phyloP scores from a whole-genome alignment of 2,329 filamentous ascomycete species.

The Pyricularia pennisetigena region DNA sequence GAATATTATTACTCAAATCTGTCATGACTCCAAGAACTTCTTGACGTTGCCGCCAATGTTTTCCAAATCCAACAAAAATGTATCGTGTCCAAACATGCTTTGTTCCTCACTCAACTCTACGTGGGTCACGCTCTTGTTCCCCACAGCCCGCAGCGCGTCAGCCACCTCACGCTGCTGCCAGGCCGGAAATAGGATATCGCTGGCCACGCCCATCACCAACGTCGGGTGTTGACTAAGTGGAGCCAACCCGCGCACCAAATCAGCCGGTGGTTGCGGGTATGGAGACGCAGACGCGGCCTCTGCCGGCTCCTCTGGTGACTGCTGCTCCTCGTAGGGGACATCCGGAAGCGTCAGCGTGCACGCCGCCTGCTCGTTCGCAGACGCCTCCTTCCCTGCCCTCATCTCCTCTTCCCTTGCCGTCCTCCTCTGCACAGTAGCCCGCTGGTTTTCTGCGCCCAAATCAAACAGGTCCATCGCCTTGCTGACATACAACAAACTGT shows the following conservation, averaged over 20 bases:
- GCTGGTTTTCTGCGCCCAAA: conserved; percentile 63
- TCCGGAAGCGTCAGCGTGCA: conserved; percentile 81
- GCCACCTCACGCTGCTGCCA: conserved; percentile 97
- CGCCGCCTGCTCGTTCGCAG: conserved; percentile 22
- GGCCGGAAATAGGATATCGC: conserved; percentile 91
- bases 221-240: conserved; percentile 67
- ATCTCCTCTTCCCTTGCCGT: conserved; percentile 49
- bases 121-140: conserved; percentile 76
- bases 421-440: conserved; percentile 51
- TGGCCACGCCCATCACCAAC: conserved; percentile 87
- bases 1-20: background rate
- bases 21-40: conserved; percentile 51
- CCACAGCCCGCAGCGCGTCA: conserved; percentile 64
- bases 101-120: conserved; percentile 89
- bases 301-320: conserved; percentile 25
- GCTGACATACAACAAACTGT: conserved; percentile 90
- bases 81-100: conserved; percentile 93
- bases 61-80: conserved; percentile 85
- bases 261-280: conserved; percentile 52
- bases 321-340: conserved; percentile 78
- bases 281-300: conserved; percentile 17
- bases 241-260: conserved; percentile 68
- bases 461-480: conserved; percentile 99
- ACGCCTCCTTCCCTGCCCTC: conserved; percentile 27
- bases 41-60: conserved; percentile 80